These are phyloP conservation scores for Oenanthe sinensis DNA, from an alignment of 129 eudicot species.

Conservation along the genomic window DNA sequence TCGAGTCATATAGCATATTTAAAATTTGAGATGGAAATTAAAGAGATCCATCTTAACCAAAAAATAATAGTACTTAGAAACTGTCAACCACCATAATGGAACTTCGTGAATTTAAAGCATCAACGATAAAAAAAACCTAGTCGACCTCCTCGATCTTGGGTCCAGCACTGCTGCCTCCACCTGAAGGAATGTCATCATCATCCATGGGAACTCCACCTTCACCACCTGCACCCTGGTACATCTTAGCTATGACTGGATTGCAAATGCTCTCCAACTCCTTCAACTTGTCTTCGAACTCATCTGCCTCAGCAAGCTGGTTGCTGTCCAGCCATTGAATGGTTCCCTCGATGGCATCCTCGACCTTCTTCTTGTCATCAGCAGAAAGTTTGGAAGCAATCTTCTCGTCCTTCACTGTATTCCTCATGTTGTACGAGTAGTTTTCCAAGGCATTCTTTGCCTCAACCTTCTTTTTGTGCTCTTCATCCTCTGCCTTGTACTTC, in stretches of 20 bases:
- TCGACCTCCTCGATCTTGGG: slow-evolving; percentile 33
- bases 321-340: slow-evolving; percentile 26
- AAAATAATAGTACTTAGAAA: background rate
- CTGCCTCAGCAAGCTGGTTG: slow-evolving; percentile 28
- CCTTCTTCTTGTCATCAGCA: slow-evolving; percentile 28
- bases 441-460: slow-evolving; percentile 35
- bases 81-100: background rate
- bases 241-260: slow-evolving; percentile 31
- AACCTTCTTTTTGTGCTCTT: slow-evolving; percentile 32
- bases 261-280: slow-evolving; percentile 32
- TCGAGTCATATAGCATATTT: background rate
- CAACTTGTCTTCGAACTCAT: slow-evolving; percentile 29
- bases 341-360: slow-evolving; percentile 31
- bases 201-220: slow-evolving; percentile 17
- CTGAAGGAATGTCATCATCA: slow-evolving; percentile 12
- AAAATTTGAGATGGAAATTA: background rate
- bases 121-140: background rate
- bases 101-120: background rate
- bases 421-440: slow-evolving; percentile 30
- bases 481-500: slow-evolving; percentile 28
- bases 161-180: slow-evolving; percentile 17
- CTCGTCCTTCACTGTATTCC: slow-evolving; percentile 31
- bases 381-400: slow-evolving; percentile 23
- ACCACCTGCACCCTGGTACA: slow-evolving; percentile 24
- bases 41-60: background rate